A percentile compares a stretch with the other conserved stretches of the same genome.
Conservation (phyloP, 192 early-diverging fungal genomes). For the Entomortierella parvispora region DNA sequence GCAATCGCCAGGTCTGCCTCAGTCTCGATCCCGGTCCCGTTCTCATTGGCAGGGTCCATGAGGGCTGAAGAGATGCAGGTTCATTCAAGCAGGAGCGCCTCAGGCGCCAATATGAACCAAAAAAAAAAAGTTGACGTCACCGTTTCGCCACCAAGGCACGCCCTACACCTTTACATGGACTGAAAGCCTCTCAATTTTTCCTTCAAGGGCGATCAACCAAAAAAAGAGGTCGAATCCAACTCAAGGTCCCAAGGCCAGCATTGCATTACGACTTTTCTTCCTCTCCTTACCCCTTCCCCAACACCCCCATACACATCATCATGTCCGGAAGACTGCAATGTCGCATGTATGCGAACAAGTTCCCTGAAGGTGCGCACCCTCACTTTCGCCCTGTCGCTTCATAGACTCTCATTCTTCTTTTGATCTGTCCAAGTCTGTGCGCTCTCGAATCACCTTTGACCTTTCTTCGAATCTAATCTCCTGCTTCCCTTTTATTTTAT, state of each 20-base stretch:
- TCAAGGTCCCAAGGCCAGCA: no score
- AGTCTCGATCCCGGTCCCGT: not conserved
- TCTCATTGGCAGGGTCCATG: not conserved
- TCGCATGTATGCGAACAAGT: constrained; percentile 93
- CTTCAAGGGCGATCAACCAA: no score
- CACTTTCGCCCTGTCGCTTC: not conserved
- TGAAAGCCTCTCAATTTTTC: no score
- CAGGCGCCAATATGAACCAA: not conserved
- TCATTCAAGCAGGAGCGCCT: not conserved
- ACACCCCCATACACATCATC: not conserved
- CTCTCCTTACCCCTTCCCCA: not conserved
- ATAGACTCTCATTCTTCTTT: no score
- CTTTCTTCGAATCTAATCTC: not conserved
- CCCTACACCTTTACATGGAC: no score
- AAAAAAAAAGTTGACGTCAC: no score
- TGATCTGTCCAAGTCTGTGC: no score
- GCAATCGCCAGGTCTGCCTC: constrained; percentile 26
- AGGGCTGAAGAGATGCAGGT: not conserved
- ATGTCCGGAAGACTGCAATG: constrained; percentile 62
- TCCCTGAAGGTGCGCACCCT: constrained; percentile 70
- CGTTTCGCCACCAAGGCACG: no score
- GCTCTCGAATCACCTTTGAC: not conserved
- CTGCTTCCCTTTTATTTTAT: not conserved
- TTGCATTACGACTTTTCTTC: not conserved
- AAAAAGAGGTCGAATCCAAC: no score